Percentiles rank a stretch among this genome's conserved stretches.
phyloP scores from a whole-genome alignment of 306 rosid genomes.

The Quercus berberidifolia region DNA sequence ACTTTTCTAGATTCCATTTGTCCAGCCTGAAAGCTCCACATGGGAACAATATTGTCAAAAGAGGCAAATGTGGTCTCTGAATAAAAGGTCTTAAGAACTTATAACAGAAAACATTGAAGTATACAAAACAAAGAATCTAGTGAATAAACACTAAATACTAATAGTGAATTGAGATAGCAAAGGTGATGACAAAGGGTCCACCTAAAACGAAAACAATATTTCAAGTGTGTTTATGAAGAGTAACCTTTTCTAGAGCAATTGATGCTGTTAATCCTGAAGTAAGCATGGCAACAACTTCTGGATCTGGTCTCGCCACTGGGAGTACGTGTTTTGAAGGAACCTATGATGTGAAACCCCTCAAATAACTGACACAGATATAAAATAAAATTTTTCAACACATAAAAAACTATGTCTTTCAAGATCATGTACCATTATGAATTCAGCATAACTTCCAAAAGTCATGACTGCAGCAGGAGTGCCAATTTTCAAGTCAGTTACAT shows the following conservation, averaged over 20 bases:
- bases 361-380: neutral
- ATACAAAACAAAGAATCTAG: conserved; percentile 11
- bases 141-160: conserved; percentile 4
- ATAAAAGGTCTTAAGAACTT: neutral
- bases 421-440: conserved; percentile 52
- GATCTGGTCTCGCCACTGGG: conserved; percentile 94
- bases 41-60: conserved; percentile 16
- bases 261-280: conserved; percentile 98
- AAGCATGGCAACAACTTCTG: conserved; percentile 97
- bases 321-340: conserved; percentile 78
- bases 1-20: conserved; percentile 82
- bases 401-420: conserved; percentile 5
- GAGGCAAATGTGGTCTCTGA: conserved; percentile 12
- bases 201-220: neutral
- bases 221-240: conserved; percentile 10
- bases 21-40: conserved; percentile 57
- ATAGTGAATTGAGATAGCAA: neutral
- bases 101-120: neutral
- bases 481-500: conserved; percentile 61
- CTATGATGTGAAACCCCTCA: conserved; percentile 27
- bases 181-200: conserved; percentile 15
- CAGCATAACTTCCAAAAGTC: conserved; percentile 94
- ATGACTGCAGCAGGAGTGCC: conserved; percentile 90
- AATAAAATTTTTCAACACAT: conserved; percentile 7
- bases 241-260: conserved; percentile 83